Conservation (phyloP, 352 stramenopile genomes). For the Phytophthora pseudosyringae region DNA sequence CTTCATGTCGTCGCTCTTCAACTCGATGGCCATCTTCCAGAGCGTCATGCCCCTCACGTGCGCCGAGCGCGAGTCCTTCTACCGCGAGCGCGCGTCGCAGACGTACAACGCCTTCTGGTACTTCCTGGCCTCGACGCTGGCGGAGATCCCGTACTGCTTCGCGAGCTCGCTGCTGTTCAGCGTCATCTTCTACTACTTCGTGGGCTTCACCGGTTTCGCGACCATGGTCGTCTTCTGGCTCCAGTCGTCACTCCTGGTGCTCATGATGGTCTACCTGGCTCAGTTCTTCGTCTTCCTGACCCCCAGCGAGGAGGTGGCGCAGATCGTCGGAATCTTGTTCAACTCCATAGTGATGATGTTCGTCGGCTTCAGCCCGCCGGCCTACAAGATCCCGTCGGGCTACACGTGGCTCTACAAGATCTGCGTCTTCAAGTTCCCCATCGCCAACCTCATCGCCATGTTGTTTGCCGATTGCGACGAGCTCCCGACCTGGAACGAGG, state of each 20-base stretch:
- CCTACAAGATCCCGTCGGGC: conserved; percentile 22
- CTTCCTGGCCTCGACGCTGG: conserved; percentile 56
- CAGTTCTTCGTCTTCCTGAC: conserved; percentile 16
- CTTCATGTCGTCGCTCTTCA: conserved; percentile 74
- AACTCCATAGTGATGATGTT: conserved; percentile 41
- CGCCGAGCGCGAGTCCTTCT: conserved; percentile 60
- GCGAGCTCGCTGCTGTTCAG: conserved; percentile 12
- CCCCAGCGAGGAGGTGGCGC: conserved; percentile 21
- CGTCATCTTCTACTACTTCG: conserved; percentile 15
- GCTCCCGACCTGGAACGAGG: conserved; percentile 3
- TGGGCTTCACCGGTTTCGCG: conserved; percentile 25
- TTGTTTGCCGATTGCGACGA: conserved; percentile 22
- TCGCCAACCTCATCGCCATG: conserved; percentile 23
- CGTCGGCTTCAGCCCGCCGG: conserved; percentile 33
- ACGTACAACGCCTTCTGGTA: conserved; percentile 55
- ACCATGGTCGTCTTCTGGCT: conserved; percentile 40
- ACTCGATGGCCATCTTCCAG: conserved; percentile 18
- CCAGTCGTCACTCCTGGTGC: conserved; percentile 40
- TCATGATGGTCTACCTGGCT: conserved; percentile 50
- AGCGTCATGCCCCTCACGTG: conserved; percentile 61
- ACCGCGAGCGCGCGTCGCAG: conserved; percentile 89
- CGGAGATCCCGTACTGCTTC: conserved; percentile 62
- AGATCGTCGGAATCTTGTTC: conserved; percentile 28
- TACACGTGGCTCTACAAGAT: conserved; percentile 33
- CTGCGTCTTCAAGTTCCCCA: conserved; percentile 21